phyloP scores from a whole-genome alignment of 208 protist species.

The Trichomonas gallinae region DNA sequence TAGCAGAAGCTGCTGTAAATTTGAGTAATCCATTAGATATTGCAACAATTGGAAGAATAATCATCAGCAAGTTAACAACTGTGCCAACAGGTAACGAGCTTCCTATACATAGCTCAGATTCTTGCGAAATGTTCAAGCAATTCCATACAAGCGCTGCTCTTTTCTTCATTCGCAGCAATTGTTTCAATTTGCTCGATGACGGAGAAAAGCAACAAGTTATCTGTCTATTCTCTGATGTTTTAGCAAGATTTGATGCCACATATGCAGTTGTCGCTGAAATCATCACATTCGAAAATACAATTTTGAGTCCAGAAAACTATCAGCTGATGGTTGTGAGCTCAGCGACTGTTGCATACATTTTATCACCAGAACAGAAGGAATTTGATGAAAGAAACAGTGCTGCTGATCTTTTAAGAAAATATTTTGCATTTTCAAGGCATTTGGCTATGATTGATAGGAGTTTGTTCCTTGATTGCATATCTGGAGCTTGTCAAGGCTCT shows the following conservation, averaged over 20 bases:
- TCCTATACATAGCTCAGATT: not conserved
- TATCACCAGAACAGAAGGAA: not conserved
- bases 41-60: not conserved
- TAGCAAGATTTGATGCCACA: not conserved
- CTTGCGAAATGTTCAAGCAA: not conserved
- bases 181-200: not conserved
- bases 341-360: not conserved
- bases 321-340: not conserved
- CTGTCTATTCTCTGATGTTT: not conserved
- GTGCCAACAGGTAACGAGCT: not conserved
- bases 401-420: not conserved
- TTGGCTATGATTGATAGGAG: not conserved
- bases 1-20: not conserved
- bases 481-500: not conserved
- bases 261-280: not conserved
- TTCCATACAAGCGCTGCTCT: not conserved
- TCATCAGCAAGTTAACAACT: not conserved
- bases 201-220: not conserved
- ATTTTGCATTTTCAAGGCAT: not conserved
- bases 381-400: not conserved
- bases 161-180: not conserved
- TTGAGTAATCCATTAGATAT: not conserved
- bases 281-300: not conserved
- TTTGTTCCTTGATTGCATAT: not conserved
- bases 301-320: not conserved